Evolutionary conservation across 2,329 filamentous ascomycete species (phyloP), one percentile per base, ranked within the genome.

Genomic region (Sclerotinia subarctica): DNA sequence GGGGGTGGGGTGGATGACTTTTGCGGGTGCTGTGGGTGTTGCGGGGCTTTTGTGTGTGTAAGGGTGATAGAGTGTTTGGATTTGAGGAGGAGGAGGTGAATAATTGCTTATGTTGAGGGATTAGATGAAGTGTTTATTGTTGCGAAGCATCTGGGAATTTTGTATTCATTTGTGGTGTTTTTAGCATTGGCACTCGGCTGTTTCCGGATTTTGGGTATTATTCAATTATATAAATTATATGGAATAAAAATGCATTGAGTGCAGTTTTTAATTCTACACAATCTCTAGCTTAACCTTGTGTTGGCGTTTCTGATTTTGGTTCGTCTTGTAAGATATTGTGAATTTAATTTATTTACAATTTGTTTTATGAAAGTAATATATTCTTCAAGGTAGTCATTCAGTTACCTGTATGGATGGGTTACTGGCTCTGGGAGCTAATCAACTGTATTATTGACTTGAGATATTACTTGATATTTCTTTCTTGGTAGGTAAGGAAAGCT

Each of bases 11-110:
- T 63, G 59, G 59, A 26, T 52, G 7, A 51, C 46, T 5, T 63
- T 63, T 63, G 46, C 8, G 21, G 46, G 59, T 13, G 59, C 59
- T 15, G 29, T 63, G 46, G 46, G 15, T 11, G 46, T 63, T 8
- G 59, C 46, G n/a, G 59, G 59, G 6, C 59, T 63, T 19, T 42
- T 63, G 59, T 15, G 29, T 13, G 26, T 51, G 59, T 63, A 52
- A 58, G 15, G 5, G n/a, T 8, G 13, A 6, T 17, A 6, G 15
- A 0, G 38, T 42, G 38, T 24, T 42, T 24, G 32, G 13, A 19
- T 17, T 57, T 42, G 35, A 6, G 13, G 8, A 38, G 32, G 53
- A 35, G 21, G 15, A 19, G 46, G 4, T 24, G 7, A 38, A 19
- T 4, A 21, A 1, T 8, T 26, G 10, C 3, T 51, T 38, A 21